These are phyloP conservation scores for Arctostaphylos glauca DNA, from an alignment of 148 eudicot species.

Conservation along the genomic window DNA sequence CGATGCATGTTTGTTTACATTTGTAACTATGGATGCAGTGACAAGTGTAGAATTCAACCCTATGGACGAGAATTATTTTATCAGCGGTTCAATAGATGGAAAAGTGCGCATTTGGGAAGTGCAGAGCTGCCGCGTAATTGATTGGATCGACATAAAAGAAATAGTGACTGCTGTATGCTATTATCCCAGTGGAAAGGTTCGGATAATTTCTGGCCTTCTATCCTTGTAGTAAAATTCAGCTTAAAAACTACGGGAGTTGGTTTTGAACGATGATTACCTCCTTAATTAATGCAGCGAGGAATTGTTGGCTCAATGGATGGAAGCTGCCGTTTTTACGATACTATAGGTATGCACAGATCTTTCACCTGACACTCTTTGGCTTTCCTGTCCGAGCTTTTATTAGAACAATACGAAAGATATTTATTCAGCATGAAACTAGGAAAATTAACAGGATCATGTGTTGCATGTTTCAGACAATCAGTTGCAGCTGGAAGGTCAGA, in stretches of 20 bases:
- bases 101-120: conserved; percentile 87
- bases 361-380: not conserved
- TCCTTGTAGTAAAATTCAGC: not conserved
- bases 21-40: conserved; percentile 44
- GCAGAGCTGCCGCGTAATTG: conserved; percentile 55
- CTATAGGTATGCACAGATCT: conserved; percentile 40
- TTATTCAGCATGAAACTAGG: not conserved
- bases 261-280: not conserved
- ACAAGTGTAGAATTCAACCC: conserved; percentile 87
- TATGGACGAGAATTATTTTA: conserved; percentile 63
- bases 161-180: conserved; percentile 89
- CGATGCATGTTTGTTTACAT: conserved; percentile 6
- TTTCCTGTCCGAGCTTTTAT: not conserved
- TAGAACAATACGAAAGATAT: not conserved
- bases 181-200: conserved; percentile 81
- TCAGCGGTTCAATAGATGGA: conserved; percentile 93
- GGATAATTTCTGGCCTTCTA: conserved; percentile 10
- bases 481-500: conserved; percentile 32
- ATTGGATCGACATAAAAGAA: conserved; percentile 82
- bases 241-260: not conserved
- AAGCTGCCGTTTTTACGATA: conserved; percentile 60
- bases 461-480: conserved; percentile 37
- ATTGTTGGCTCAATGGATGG: conserved; percentile 73
- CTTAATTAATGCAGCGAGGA: conserved; percentile 49
- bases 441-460: conserved; percentile 2